Percentiles rank a stretch among this genome's conserved stretches.
These are phyloP conservation scores for Phytophthora macrochlamydospora DNA, from an alignment of 352 stramenopile genomes.

Conservation along the genomic window DNA sequence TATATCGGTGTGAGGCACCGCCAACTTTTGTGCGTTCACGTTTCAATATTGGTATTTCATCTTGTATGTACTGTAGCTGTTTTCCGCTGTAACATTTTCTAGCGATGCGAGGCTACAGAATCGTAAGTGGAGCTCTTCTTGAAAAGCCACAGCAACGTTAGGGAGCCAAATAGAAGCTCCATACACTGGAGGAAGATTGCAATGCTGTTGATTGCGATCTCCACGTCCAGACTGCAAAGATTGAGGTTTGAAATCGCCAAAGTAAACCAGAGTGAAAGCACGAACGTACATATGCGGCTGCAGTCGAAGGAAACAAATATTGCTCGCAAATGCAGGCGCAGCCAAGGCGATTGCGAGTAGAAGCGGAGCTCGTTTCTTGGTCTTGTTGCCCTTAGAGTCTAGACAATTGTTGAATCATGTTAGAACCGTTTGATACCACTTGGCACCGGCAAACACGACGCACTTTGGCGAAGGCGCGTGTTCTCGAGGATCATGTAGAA, in stretches of 20 bases:
- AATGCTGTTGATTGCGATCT: slow-evolving; percentile 66
- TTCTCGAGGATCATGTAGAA: slow-evolving; percentile 67
- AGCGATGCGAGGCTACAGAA: neutral
- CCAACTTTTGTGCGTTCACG: slow-evolving; percentile 21
- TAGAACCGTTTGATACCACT: neutral
- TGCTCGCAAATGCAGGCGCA: slow-evolving; percentile 58
- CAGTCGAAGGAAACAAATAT: slow-evolving; percentile 76
- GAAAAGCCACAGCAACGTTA: slow-evolving; percentile 43
- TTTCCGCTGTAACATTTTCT: slow-evolving; percentile 14
- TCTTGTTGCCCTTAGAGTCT: slow-evolving; percentile 88
- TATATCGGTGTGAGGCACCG: slow-evolving; percentile 7
- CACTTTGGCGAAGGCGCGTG: slow-evolving; percentile 74
- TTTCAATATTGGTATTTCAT: slow-evolving; percentile 34
- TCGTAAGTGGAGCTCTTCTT: slow-evolving; percentile 7
- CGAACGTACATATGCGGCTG: slow-evolving; percentile 77
- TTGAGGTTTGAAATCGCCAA: slow-evolving; percentile 5
- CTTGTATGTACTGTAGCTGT: slow-evolving; percentile 8
- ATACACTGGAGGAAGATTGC: slow-evolving; percentile 58
- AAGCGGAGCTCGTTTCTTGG: slow-evolving; percentile 61
- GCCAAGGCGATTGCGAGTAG: slow-evolving; percentile 60
- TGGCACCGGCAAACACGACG: neutral
- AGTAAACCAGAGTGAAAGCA: neutral
- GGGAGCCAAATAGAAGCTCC: slow-evolving; percentile 58
- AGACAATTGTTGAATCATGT: neutral
- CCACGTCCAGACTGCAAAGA: slow-evolving; percentile 52